These are phyloP conservation scores for Amanita inopinata DNA, from an alignment of 768 basidiomycete species.

Conservation along the genomic window DNA sequence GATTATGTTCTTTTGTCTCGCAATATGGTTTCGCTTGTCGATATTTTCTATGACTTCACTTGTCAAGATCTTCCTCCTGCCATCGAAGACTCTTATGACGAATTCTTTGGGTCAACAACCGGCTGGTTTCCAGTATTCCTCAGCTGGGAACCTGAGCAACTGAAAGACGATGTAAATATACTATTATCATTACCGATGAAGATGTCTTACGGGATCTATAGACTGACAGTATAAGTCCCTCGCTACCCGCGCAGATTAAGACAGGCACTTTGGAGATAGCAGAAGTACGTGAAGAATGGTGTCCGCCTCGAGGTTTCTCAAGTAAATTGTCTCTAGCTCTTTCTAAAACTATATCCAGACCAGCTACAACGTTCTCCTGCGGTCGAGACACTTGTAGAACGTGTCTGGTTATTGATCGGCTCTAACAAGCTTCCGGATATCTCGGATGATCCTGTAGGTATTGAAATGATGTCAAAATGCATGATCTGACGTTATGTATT, in stretches of 20 bases:
- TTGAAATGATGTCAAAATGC: background rate
- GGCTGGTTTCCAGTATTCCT: constrained; percentile 80
- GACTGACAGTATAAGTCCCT: constrained; percentile 77
- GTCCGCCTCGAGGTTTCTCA: background rate
- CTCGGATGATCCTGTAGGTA: constrained; percentile 62
- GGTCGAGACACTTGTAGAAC: constrained; percentile 68
- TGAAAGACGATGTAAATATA: constrained; percentile 58
- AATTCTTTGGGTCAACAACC: constrained; percentile 64
- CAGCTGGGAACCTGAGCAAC: constrained; percentile 62
- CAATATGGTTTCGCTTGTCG: constrained; percentile 66
- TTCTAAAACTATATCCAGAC: constrained; percentile 76
- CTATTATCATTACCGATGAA: background rate
- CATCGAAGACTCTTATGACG: constrained; percentile 79
- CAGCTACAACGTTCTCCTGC: constrained; percentile 54
- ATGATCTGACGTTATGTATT: constrained; percentile 1
- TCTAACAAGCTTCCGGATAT: constrained; percentile 58
- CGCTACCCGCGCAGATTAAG: constrained; percentile 84
- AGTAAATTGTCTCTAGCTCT: constrained; percentile 37
- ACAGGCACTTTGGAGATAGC: constrained; percentile 85
- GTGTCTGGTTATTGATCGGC: constrained; percentile 86
- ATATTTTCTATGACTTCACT: constrained; percentile 90
- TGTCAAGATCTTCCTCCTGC: constrained; percentile 92
- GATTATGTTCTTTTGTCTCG: constrained; percentile 52
- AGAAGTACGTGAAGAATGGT: constrained; percentile 44
- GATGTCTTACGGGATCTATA: constrained; percentile 22